Evolutionary conservation across 345 rosid genomes (phyloP).

Genomic region (Syzygium grande): DNA sequence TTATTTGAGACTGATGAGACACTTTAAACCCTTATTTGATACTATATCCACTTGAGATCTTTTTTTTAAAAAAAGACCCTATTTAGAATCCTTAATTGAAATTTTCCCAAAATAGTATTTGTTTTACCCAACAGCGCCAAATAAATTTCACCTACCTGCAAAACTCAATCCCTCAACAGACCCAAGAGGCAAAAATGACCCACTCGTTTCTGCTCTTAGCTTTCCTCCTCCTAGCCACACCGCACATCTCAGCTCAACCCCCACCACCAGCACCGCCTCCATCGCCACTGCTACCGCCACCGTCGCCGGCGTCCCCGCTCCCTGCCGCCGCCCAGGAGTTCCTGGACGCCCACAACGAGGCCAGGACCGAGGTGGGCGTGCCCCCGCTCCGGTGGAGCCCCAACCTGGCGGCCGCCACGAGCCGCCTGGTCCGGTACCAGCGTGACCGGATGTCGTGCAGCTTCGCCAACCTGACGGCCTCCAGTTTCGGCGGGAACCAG

Average conservation of each 20-base stretch:
- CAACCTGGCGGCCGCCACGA: conserved; percentile 36
- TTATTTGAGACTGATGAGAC: too few relatives aligned
- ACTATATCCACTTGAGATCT: accelerated
- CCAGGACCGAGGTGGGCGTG: conserved; percentile 61
- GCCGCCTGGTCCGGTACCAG: conserved; percentile 50
- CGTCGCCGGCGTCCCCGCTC: not conserved
- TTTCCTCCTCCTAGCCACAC: conserved; percentile 7
- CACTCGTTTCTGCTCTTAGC: conserved; percentile 13
- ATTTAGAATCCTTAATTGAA: too few relatives aligned
- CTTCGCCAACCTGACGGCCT: conserved; percentile 45
- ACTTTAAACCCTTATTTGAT: too few relatives aligned
- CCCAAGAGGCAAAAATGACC: conserved; percentile 19
- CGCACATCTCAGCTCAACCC: conserved; percentile 11
- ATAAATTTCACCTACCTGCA: not conserved
- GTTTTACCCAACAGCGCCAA: not conserved
- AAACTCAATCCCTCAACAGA: not conserved
- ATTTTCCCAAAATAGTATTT: not conserved
- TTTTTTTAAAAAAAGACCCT: too few relatives aligned
- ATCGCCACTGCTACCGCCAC: not conserved
- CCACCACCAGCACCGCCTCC: not conserved
- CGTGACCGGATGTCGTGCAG: conserved; percentile 56
- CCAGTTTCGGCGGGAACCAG: conserved; percentile 73
- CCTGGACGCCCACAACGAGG: conserved; percentile 62
- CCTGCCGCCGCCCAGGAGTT: conserved; percentile 35
- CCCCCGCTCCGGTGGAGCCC: conserved; percentile 63